Conservation (phyloP, 129 eudicot species). For the sunflower (Helianthus annuus) region HanXRQr2.0-SUNRISE NC_035436.2:3295455-3295954, state of each 20-base stretch:
- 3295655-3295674: slow-evolving; percentile 10
- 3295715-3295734: slow-evolving; percentile 17
- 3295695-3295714: slow-evolving; percentile 15
- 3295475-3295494: neutral
- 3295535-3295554: neutral
- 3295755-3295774: neutral
- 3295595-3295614: neutral
- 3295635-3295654: neutral
- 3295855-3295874: slow-evolving; percentile 17
- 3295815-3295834: slow-evolving; percentile 1
- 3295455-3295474: neutral
- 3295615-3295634: slow-evolving; percentile 22
- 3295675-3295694: neutral
- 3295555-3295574: neutral
- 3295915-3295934: too few relatives aligned
- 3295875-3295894: slow-evolving; percentile 6
- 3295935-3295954: neutral
- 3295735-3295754: neutral
- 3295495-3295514: slow-evolving; percentile 1
- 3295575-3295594: neutral
- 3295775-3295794: slow-evolving; percentile 21
- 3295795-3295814: slow-evolving; percentile 29
- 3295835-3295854: slow-evolving; percentile 21
- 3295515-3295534: neutral
- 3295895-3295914: neutral